These are phyloP conservation scores for Pseudocercospora crystallina DNA, from an alignment of 2,329 filamentous ascomycete genomes.

Conservation along the genomic window DNA sequence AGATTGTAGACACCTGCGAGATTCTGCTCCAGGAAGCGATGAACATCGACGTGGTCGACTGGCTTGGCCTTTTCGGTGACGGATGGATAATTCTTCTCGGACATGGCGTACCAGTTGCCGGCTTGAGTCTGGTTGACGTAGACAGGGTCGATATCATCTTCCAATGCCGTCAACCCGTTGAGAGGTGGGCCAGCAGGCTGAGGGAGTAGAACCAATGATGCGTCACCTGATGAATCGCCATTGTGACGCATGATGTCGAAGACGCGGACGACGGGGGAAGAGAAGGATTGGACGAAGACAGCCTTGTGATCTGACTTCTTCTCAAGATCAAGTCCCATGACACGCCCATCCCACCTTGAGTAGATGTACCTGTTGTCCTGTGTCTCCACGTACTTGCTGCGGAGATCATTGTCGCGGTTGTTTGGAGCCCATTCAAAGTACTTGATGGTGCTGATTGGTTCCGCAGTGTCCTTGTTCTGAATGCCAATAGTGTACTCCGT, in stretches of 20 bases:
- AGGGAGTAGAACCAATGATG: conserved; percentile 78
- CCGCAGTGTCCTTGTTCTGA: conserved; percentile 69
- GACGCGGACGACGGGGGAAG: conserved; percentile 33
- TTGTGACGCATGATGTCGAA: conserved; percentile 51
- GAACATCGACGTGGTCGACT: conserved; percentile 59
- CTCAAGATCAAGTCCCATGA: conserved; percentile 73
- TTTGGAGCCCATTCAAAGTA: conserved; percentile 96
- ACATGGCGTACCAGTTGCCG: conserved; percentile 95
- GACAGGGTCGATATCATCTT: conserved; percentile 49
- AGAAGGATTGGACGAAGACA: conserved; percentile 30
- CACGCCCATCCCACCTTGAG: conserved; percentile 77
- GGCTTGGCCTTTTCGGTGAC: conserved; percentile 68
- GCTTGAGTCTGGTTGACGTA: conserved; percentile 83
- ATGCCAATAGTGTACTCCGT: conserved; percentile 90
- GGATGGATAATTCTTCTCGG: conserved; percentile 79
- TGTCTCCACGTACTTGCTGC: conserved; percentile 74
- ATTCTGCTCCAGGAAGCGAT: conserved; percentile 42
- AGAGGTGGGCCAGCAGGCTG: conserved; percentile 69
- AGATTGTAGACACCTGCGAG: conserved; percentile 35
- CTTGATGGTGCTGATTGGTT: conserved; percentile 80
- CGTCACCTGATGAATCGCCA: conserved; percentile 63
- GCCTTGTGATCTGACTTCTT: conserved; percentile 24
- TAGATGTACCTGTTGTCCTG: conserved; percentile 89
- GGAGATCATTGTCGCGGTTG: conserved; percentile 82
- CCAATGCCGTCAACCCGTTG: conserved; percentile 26